Conservation (phyloP, 2,329 filamentous ascomycete genomes). For the Phialophora tarda region DNA sequence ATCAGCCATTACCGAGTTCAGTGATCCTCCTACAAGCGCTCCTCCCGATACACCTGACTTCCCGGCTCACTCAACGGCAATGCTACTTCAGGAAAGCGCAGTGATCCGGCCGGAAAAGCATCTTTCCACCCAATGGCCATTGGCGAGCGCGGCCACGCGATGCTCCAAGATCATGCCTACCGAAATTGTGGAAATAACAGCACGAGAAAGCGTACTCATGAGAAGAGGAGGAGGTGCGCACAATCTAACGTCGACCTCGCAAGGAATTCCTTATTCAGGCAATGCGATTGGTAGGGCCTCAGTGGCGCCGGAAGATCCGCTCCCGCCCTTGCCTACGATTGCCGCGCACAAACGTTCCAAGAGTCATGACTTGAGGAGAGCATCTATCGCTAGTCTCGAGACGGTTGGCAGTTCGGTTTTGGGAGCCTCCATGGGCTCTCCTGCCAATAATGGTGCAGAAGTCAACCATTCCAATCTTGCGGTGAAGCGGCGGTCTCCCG, state of each 20-base stretch:
- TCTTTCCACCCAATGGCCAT: constrained; percentile 44
- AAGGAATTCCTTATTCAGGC: constrained; percentile 31
- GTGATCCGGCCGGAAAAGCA: constrained; percentile 7
- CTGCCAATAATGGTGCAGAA: constrained; percentile 2
- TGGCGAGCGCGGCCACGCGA: constrained; percentile 39
- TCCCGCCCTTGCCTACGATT: constrained; percentile 45
- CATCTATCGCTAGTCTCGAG: constrained; percentile 23
- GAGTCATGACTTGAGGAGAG: constrained; percentile 6
- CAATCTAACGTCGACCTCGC: constrained; percentile 39
- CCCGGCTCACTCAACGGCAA: constrained; percentile 41
- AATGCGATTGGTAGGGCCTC: constrained; percentile 43
- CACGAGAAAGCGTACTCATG: constrained; percentile 28
- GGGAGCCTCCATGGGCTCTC: constrained; percentile 24
- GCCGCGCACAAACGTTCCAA: constrained; percentile 2
- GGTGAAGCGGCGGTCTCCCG: neutral
- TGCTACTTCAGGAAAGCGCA: constrained; percentile 30
- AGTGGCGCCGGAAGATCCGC: constrained; percentile 45
- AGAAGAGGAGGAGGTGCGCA: constrained; percentile 20
- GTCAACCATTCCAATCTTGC: neutral
- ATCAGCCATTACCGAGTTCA: constrained; percentile 42
- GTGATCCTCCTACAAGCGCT: constrained; percentile 41
- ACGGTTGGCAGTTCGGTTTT: constrained; percentile 30
- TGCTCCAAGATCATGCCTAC: constrained; percentile 20
- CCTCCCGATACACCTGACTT: constrained; percentile 44
- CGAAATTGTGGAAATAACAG: constrained; percentile 25